Evolutionary conservation across 2,329 filamentous ascomycete genomes (phyloP), one percentile per base, ranked within the genome.

Genomic region (Trichoderma breve): DNA sequence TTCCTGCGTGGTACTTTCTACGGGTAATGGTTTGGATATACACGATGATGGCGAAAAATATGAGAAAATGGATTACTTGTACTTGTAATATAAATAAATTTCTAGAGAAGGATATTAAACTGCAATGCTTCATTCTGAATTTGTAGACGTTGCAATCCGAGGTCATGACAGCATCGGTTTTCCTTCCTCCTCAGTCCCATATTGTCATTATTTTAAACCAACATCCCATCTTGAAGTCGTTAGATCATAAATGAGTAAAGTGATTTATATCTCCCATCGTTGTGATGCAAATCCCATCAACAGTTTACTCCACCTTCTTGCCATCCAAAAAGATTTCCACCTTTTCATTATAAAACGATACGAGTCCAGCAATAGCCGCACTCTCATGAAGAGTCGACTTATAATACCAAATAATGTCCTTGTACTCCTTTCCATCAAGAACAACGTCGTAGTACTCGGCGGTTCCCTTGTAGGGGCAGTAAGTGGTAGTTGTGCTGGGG

Each of bases 311-410:
- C 9, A 60, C 28, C 9, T 11, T 73, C 69, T 80, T 76, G 1
- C 89, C 89, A 73, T 89, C 87, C 6, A 91, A 74, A 71, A 83
- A 81, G n/a, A 92, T 84, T 73, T 91, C 88, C 1, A 92, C 88
- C 79, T 89, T 90, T 78, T 92, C 90, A 73, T 92, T 91, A 74
- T 91, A 92, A 73, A 92, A 92, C 76, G 89, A 91, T 67, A 90
- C 61, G 61, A 84, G 77, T 2, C 89, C 89, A 1, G 86, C 86
- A 72, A 92, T 82, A 2, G 79, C 80, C 2, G 83, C 85, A 70
- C 86, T 87, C 79, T 92, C 90, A 0, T 82, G 75, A 0, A 86
- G 88, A 3, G 90, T 89, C 12, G 84, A 83, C 18, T 81, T 81
- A 71, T 92, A 92, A 72, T 86, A 91, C 90, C 90, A 92, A 1